These are phyloP conservation scores for Hippophae gyantsensis DNA, from an alignment of 306 rosid genomes.

Conservation along the genomic window DNA sequence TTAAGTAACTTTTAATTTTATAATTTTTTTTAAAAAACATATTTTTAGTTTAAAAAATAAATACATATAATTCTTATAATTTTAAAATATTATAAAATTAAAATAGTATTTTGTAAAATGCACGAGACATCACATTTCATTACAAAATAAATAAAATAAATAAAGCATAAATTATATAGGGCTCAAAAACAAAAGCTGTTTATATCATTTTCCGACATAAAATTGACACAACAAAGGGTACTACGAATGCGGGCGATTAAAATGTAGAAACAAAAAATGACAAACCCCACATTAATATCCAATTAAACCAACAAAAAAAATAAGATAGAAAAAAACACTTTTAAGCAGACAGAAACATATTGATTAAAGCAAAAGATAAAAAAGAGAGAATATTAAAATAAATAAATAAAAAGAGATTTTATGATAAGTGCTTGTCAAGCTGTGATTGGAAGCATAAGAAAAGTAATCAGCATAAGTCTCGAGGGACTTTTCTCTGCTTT, in stretches of 20 bases:
- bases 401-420: background rate
- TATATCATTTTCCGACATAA: too few relatives aligned
- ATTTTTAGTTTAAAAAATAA: too few relatives aligned
- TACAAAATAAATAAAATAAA: too few relatives aligned
- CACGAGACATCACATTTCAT: too few relatives aligned
- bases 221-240: conserved; percentile 24
- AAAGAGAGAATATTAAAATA: conserved; percentile 2
- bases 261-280: background rate
- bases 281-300: background rate
- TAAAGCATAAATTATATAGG: too few relatives aligned
- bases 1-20: too few relatives aligned
- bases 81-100: too few relatives aligned
- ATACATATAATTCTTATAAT: too few relatives aligned
- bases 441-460: conserved; percentile 19
- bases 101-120: too few relatives aligned
- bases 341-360: conserved; percentile 25
- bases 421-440: conserved; percentile 21
- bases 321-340: conserved; percentile 26
- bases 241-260: conserved; percentile 72
- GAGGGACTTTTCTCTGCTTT: conserved; percentile 5
- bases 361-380: conserved; percentile 25
- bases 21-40: too few relatives aligned
- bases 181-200: too few relatives aligned
- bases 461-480: conserved; percentile 30
- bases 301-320: conserved; percentile 12